Evolutionary conservation across 768 basidiomycete species (phyloP).

Genomic region (Rhodotorula toruloides): DNA sequence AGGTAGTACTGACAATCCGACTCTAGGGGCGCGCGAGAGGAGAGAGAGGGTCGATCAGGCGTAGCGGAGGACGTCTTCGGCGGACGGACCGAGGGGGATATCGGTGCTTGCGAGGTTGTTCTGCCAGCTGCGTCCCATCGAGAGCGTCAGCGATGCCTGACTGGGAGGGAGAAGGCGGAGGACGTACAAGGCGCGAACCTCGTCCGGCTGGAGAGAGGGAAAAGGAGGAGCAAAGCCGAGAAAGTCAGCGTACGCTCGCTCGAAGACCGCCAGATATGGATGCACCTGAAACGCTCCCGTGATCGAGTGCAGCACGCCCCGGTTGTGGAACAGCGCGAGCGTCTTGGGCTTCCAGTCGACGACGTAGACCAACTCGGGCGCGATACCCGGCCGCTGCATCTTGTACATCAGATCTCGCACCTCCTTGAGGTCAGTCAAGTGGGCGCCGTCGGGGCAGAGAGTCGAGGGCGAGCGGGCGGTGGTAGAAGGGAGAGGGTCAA

Average conservation of each 20-base stretch:
- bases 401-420: constrained; percentile 71
- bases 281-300: constrained; percentile 68
- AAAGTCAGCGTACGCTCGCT: constrained; percentile 47
- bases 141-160: no score
- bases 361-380: constrained; percentile 76
- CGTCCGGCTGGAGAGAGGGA: background rate
- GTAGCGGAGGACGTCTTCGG: no score
- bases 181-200: constrained; percentile 4
- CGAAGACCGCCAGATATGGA: constrained; percentile 56
- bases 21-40: no score
- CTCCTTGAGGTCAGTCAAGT: constrained; percentile 64
- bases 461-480: constrained; percentile 56
- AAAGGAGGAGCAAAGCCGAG: background rate
- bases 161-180: background rate
- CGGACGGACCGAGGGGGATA: no score
- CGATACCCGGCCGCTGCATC: constrained; percentile 85
- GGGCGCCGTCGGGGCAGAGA: constrained; percentile 75
- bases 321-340: constrained; percentile 79
- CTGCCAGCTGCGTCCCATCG: no score
- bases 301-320: constrained; percentile 72
- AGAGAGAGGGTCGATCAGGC: no score
- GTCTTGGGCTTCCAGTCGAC: constrained; percentile 79
- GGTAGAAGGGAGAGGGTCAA: constrained; percentile 67
- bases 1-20: no score
- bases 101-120: no score